Evolutionary conservation across 2,329 filamentous ascomycete species (phyloP), one percentile per base, ranked within the genome.

Genomic region (Chrysoporthe deuterocubensis): DNA sequence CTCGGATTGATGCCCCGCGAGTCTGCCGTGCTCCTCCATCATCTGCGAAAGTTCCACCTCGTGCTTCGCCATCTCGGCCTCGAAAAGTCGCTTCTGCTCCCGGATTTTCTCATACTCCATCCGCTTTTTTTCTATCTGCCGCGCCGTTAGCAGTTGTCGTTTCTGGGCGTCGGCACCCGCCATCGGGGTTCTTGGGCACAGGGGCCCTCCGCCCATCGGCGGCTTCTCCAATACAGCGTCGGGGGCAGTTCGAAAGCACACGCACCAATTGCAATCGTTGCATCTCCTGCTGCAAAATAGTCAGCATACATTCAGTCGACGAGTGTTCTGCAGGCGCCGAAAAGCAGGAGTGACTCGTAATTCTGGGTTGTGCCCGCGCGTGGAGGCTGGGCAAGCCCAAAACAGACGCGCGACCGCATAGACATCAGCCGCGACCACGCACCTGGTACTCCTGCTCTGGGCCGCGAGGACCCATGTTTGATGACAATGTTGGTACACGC

Each of bases 51-150:
- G 89, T 76, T 97, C 94, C 73, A 91, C 87, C 76, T 94, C 93
- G 76, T 96, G 85, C 73, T 93, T 88, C 78, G 94, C 92, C 88
- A 99, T 94, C 79, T 97, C 93, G 72, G 92, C 90, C 81, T 98
- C 94, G 75, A 97, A 97, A 58, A 92, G 89, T 71, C 93, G 89
- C 75, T 93, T 93, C 78, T 97, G 93, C 79, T 97, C 93, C 72
- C 93, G 89, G 74, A 98, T 90, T 75, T 90, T 90, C 79, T 98
- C 95, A 82, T 96, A 96, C 79, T 97, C 94, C 76, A 92, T 84
- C 76, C 94, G 93, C 81, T 97, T 97, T 81, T 96, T 96, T 78
- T 97, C 94, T 76, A 97, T 88, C 94, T 97, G 62, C 70, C 58
- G 57, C 42, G 63, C 58, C 42, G 69, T 70, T 37, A 70, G 67